phyloP scores from a whole-genome alignment of 2,329 filamentous ascomycete species.

The Calonectria pteridis region DNA sequence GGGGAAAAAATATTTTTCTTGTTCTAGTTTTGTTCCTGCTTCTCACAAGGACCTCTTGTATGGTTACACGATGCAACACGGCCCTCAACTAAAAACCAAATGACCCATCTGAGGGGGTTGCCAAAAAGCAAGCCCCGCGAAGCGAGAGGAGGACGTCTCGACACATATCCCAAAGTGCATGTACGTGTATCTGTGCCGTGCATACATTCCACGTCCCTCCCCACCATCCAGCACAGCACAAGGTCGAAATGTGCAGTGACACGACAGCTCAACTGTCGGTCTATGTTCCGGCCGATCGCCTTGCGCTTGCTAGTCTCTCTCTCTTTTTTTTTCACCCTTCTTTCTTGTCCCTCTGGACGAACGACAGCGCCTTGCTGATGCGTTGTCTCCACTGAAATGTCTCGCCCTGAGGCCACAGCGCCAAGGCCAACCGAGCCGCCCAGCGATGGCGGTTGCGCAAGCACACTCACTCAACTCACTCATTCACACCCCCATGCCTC shows the following conservation, averaged over 20 bases:
- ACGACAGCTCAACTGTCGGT: constrained; percentile 12
- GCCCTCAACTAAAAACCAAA: neutral
- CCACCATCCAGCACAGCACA: neutral
- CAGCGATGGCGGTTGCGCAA: neutral
- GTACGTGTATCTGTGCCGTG: constrained; percentile 3
- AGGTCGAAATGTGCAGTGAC: neutral
- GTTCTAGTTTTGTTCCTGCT: neutral
- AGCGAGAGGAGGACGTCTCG: constrained; percentile 8
- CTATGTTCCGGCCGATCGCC: constrained; percentile 10
- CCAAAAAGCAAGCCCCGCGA: neutral
- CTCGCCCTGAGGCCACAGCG: constrained; percentile 21
- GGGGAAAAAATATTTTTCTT: neutral
- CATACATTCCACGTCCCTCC: neutral
- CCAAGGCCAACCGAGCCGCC: neutral
- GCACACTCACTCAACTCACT: neutral
- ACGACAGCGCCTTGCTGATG: constrained; percentile 14
- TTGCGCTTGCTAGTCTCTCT: neutral
- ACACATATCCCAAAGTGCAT: constrained; percentile 8
- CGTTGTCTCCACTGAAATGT: constrained; percentile 21
- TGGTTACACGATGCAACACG: neutral
- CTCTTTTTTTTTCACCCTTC: neutral
- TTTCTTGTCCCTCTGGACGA: neutral
- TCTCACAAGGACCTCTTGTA: neutral
- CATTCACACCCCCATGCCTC: neutral
- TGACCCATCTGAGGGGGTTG: neutral